phyloP scores from a whole-genome alignment of 306 rosid species.

The Morella rubra region DNA sequence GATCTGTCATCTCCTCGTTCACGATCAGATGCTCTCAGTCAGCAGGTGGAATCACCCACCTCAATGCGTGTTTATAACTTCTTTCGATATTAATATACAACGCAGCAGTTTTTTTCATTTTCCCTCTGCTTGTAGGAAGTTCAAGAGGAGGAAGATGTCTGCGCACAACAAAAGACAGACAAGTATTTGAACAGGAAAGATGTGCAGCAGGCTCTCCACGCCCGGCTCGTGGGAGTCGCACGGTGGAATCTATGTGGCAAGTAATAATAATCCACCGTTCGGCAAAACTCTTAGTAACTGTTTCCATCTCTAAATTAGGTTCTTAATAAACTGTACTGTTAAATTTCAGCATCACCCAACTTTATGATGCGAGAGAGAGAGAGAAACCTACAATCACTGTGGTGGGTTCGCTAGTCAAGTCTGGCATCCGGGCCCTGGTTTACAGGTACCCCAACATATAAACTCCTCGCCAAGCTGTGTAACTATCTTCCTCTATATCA shows the following conservation, averaged over 20 bases:
- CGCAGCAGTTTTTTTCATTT: neutral
- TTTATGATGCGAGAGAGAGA: constrained; percentile 35
- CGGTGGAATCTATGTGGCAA: neutral
- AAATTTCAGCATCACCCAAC: constrained; percentile 23
- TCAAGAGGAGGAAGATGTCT: neutral
- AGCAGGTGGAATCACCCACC: neutral
- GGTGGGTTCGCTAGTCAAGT: constrained; percentile 38
- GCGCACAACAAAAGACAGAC: neutral
- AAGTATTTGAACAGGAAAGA: constrained; percentile 13
- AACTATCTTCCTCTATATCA: no score
- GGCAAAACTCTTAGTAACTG: neutral
- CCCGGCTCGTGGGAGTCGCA: neutral
- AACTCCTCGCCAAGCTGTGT: neutral
- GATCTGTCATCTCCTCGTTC: neutral
- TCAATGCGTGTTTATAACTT: neutral
- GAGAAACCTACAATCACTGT: constrained; percentile 41
- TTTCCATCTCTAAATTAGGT: neutral
- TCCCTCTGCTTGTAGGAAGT: neutral
- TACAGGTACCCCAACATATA: constrained; percentile 31
- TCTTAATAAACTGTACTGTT: no score
- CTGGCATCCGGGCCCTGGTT: constrained; percentile 47
- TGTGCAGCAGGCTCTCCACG: constrained; percentile 9
- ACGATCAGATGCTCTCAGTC: neutral
- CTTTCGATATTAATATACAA: no score
- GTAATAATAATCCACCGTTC: neutral